Base-by-base conservation (phyloP, 257 asterid genomes). In the Paraleonurus japonicus region DNA sequence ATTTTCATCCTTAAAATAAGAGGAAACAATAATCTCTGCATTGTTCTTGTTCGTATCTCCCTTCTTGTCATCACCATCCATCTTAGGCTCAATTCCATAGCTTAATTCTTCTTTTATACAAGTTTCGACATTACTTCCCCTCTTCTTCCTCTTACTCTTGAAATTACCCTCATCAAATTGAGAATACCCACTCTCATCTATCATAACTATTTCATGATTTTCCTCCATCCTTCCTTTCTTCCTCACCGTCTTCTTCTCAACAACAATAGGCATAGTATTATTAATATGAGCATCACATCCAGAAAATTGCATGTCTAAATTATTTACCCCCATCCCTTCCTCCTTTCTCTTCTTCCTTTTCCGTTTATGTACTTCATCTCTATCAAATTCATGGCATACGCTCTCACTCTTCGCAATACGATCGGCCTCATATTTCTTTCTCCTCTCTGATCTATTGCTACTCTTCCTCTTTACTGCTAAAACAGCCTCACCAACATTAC, bases 121-220 rank as follows among this genome's bases (percentile, higher is more conserved):
- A 11, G 4, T 30, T 45, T 71, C 51, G 15, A 35, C 51, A 47
- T 51, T 45, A 3, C 33, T 64, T 41, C 69, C 32, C 59, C 66
- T 55, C 15, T 17, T 59, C 24, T 67, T 61, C 3, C 39, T 7
- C 78, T 60, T 68, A 20, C 23, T 47, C 67, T 61, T 45, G 16
- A 57, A 55, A 27, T 20, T 11, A 55, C 55, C 63, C 19, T 12
- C 50, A 74, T 30, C 57, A 13, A 64, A 6, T 9, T 33, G 58
- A 58, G 28, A 39, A 60, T 6, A 61, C 61, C 23, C 15, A 65
- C 35, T 63, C 30, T 62, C 81, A 59, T 26, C 71, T 66, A 66
- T 53, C 61, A 23, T 28, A 11, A 15, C 33, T 51, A 12, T 30
- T 28, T 17, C 22, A 7, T 41, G 13, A 3, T 4, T 66, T 13